Base-by-base conservation (phyloP, 1,284 basidiomycete species). In the Xerocomus minutiporus region DNA sequence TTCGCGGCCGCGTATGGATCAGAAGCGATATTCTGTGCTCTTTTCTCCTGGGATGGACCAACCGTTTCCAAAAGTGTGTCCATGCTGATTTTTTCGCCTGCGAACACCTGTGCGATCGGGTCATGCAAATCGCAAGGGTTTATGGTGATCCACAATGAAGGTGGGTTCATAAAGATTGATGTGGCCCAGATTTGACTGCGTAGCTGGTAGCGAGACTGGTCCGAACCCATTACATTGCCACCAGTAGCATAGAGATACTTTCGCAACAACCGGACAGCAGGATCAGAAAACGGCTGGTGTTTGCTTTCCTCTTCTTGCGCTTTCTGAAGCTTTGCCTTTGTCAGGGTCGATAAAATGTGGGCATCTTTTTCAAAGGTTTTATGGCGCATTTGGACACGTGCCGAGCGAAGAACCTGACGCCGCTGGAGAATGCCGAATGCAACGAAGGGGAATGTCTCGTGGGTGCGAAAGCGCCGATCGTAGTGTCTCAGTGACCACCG, bases 1-100 rank as follows among this genome's bases (percentile, higher is more conserved):
- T 71, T 60, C 0, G 71, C 67, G 0, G 71, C 62, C 0, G 71
- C 71, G 54, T 63, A 76, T 12, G 73, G 72, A 60, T 79, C 71
- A 0, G 28, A 9, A 0, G 73, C 68, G 4, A 76, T 65, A 42
- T 72, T 75, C 0, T 46, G 6, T 1, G 66, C 64, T 0, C 67
- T 58, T 40, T 66, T 12, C 0, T 59, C 50, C 4, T 50, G 57
- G 17, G 60, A 59, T 0, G 70, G 74, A 0, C 70, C 73, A 5
- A 31, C 36, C 4, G 4, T 8, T 2, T 17, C 8, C n/a, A 8
- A 7, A 48, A 76, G 74, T 0, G 49, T 7, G 47, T 76, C 70
- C 31, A 76, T 36, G 41, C 76, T 58, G 5, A 77, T 73, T 0
- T 73, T 51, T 46, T 69, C 64, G 0, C 76, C 73, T 0, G 65